Percentiles rank a stretch among this genome's conserved stretches.
Conservation (phyloP, 345 rosid species). For the Eucalyptus polyanthemos region DNA sequence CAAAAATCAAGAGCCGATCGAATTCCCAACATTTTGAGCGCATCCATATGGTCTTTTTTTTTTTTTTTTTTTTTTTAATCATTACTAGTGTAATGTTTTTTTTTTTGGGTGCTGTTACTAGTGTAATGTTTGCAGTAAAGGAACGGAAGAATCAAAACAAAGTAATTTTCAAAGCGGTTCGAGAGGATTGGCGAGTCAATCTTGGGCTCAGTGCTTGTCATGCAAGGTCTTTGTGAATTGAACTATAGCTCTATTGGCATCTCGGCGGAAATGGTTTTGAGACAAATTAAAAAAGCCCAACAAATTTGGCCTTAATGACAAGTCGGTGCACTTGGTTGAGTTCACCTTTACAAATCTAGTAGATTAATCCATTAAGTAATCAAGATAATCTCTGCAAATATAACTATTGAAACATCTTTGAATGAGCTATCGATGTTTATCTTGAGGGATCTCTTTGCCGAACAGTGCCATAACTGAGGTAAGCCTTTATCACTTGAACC, state of each 20-base stretch:
- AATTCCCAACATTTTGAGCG: not conserved
- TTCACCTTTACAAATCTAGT: fast-evolving
- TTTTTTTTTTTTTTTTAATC: fast-evolving
- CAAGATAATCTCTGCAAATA: fast-evolving
- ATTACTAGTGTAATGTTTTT: not conserved
- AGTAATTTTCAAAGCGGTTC: not conserved
- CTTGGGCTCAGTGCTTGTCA: fast-evolving
- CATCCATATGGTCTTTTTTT: not conserved
- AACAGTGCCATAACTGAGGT: fast-evolving
- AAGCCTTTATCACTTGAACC: not conserved
- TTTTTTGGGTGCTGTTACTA: no score
- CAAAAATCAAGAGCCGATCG: not conserved
- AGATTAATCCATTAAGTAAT: fast-evolving
- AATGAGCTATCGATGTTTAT: fast-evolving
- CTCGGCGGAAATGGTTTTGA: fast-evolving
- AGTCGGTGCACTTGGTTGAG: not conserved
- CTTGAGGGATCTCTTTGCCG: fast-evolving
- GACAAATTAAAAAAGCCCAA: fast-evolving
- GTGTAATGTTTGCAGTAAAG: not conserved
- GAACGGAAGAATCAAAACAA: not conserved
- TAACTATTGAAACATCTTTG: fast-evolving
- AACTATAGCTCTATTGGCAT: no score
- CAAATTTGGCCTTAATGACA: fast-evolving
- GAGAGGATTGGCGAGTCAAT: fast-evolving
- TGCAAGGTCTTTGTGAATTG: fast-evolving